Conservation (phyloP, 345 rosid species). For the Lepidium sativum region DNA sequence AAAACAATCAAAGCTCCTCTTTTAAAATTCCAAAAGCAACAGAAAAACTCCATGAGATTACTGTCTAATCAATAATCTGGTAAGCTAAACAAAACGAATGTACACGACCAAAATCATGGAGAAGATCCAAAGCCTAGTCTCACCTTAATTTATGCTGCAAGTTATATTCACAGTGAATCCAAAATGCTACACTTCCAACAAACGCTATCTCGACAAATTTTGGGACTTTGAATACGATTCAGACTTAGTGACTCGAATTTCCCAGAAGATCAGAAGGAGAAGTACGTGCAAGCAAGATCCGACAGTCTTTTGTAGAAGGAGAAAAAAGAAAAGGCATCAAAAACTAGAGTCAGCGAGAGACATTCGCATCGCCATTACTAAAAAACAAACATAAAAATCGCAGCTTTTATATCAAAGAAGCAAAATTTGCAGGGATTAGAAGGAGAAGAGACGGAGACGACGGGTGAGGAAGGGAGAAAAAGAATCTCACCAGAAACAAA, state of each 20-base stretch:
- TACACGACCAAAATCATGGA: background rate
- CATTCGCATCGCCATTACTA: background rate
- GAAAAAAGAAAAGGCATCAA: background rate
- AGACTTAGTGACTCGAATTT: background rate
- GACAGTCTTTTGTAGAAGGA: background rate
- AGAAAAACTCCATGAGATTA: background rate
- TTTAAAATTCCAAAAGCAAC: background rate
- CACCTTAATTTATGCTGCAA: background rate
- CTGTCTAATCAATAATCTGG: background rate
- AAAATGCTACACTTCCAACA: conserved; percentile 10
- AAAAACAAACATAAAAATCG: background rate
- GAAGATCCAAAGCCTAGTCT: conserved; percentile 1
- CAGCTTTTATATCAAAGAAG: too few relatives aligned
- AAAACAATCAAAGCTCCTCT: background rate
- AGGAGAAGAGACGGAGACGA: background rate
- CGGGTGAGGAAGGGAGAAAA: background rate
- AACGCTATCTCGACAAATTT: conserved; percentile 8
- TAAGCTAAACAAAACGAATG: background rate
- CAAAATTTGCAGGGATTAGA: background rate
- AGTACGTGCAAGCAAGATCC: background rate
- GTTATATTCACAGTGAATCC: background rate
- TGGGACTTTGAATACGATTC: background rate
- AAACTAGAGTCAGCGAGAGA: background rate
- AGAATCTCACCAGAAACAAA: background rate
- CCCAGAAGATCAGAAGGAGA: background rate